Evolutionary conservation across 2,329 filamentous ascomycete genomes (phyloP), one percentile per base, ranked within the genome.

Genomic region (Aspergillus candidus): DNA sequence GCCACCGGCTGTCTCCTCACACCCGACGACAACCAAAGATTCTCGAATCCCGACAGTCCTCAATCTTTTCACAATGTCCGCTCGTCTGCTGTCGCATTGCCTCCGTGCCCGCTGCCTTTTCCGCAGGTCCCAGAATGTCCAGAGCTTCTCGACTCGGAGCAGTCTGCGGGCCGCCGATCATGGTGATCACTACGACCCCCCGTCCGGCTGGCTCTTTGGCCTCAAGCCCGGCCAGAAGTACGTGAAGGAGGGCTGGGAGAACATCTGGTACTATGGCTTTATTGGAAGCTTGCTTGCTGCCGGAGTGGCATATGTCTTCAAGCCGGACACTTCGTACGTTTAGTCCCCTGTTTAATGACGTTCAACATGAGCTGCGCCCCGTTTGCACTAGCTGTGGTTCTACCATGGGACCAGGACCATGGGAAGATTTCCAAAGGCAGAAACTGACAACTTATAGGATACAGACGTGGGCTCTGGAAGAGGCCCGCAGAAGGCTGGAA

Each of bases 391-490:
- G 11, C 22, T 29, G 35, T 11, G 29, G 6, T 30, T 17, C 31
- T 42, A 29, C 39, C n/a, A 13, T 22, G 17, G 11, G 40, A 27
- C n/a, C 4, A 30, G n/a, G 8, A 6, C 8, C 11, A 17, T 49
- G 17, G 8, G 11, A 35, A 36, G 33, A 7, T 40, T 30, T 31
- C 27, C 27, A 33, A 22, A 32, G 6, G 3, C n/a, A 11, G 37
- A 30, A 15, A 46, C 59, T 62, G 34, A 65, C 50, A 38, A 38
- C 35, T 15, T 46, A 49, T 60, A 98, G 93, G 69, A 96, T 98
- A 81, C 93, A 97, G 76, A 97, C 91, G 43, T 98, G 93, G 93
- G 93, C 93, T 51, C 82, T 98, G 35, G 93, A 98, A 73, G 93
- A 98, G 75, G 93, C 93, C 41, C 81, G 93, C 64, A 81, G 93